These are phyloP conservation scores for Gossypium raimondii DNA, from an alignment of 345 rosid species.

Conservation along the genomic window DNA sequence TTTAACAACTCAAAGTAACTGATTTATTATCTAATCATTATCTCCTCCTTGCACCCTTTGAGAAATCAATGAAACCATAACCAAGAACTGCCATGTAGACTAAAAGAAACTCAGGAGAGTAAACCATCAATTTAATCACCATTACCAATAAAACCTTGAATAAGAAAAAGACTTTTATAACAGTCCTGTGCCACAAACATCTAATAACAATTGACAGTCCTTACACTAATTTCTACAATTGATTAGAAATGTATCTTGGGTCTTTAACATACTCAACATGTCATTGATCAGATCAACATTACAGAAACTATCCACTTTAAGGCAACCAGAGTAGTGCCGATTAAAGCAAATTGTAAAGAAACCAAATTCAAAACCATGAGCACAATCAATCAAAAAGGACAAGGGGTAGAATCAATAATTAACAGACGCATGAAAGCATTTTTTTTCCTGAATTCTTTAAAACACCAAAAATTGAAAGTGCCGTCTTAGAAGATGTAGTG, in stretches of 20 bases:
- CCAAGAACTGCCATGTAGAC: neutral
- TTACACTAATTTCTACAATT: neutral
- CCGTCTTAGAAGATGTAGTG: neutral
- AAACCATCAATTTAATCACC: neutral
- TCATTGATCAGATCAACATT: neutral
- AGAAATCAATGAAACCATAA: neutral
- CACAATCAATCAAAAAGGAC: neutral
- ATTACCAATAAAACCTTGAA: neutral
- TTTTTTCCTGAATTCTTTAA: neutral
- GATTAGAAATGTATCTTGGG: neutral
- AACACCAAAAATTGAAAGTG: neutral
- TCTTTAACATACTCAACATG: neutral
- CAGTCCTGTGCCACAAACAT: neutral
- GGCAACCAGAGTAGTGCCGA: neutral
- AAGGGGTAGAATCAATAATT: neutral
- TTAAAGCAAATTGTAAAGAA: slow-evolving; percentile 4
- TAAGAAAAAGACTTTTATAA: neutral
- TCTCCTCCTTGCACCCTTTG: neutral
- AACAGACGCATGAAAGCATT: neutral
- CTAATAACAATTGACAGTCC: neutral
- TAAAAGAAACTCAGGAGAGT: neutral
- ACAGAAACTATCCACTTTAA: neutral
- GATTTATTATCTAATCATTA: neutral
- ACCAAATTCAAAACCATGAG: neutral
- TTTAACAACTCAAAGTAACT: neutral